Evolutionary conservation across 1,284 basidiomycete genomes (phyloP).

Genomic region (Psilocybe mexicana): DNA sequence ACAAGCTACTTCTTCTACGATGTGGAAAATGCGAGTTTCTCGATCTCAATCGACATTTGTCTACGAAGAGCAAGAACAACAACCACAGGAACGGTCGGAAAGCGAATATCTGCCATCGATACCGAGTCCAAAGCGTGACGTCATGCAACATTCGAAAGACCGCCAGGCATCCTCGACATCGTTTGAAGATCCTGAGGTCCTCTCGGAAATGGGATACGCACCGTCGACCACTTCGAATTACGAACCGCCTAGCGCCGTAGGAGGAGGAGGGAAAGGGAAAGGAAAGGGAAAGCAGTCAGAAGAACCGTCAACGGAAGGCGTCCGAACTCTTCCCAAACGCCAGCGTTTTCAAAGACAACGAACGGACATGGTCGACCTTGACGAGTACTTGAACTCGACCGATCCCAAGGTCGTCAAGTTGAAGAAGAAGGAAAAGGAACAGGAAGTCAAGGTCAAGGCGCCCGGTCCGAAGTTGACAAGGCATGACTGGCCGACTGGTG

Average conservation of each 20-base stretch:
- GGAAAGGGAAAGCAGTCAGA: background rate
- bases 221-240: background rate
- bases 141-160: background rate
- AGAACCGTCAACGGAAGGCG: background rate
- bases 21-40: background rate
- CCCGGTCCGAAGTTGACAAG: background rate
- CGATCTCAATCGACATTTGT: background rate
- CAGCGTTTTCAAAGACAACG: background rate
- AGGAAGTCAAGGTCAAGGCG: background rate
- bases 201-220: background rate
- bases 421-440: too few species aligned
- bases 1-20: background rate
- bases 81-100: background rate
- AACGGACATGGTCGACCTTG: background rate
- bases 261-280: too few species aligned
- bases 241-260: background rate
- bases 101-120: background rate
- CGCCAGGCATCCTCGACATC: background rate
- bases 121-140: background rate
- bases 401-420: too few species aligned
- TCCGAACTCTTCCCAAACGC: background rate
- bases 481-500: conserved; percentile 5
- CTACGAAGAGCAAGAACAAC: too few species aligned
- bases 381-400: background rate
- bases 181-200: background rate